Percentiles rank a stretch among this genome's conserved stretches.
Evolutionary conservation across 257 asterid species (phyloP).

Genomic region (Datura wrightii): DNA sequence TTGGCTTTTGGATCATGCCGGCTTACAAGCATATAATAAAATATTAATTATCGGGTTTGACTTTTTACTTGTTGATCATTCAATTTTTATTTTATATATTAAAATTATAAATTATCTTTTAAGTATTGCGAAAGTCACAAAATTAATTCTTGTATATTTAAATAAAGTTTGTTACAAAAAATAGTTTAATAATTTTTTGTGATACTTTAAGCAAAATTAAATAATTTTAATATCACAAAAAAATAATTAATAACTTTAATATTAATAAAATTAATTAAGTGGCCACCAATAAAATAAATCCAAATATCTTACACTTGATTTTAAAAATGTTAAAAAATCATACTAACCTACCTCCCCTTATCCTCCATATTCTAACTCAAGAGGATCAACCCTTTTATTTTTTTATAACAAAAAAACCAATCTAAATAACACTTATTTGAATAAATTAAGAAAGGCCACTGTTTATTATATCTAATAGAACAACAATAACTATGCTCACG

Average conservation of each 20-base stretch:
- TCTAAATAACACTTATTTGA: not conserved
- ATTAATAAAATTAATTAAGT: no score
- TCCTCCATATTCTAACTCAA: not conserved
- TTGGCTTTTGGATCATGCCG: slow-evolving; percentile 17
- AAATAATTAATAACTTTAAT: no score
- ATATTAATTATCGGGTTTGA: no score
- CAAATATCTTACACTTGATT: no score
- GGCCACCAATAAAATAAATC: no score
- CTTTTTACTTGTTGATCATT: not conserved
- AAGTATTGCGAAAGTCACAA: not conserved
- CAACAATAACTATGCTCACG: not conserved
- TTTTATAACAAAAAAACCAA: not conserved
- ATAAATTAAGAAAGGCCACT: not conserved
- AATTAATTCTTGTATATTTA: not conserved
- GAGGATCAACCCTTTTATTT: not conserved
- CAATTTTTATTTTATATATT: not conserved
- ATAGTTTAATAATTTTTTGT: not conserved
- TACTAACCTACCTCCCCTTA: not conserved
- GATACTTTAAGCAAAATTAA: no score
- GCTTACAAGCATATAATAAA: not conserved
- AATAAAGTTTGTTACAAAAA: not conserved
- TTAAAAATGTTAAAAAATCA: not conserved
- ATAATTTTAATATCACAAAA: no score
- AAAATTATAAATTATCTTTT: not conserved
- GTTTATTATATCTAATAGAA: not conserved